Evolutionary conservation across 2,329 filamentous ascomycete species (phyloP), one percentile per base, ranked within the genome.

Genomic region (Calonectria naviculata): DNA sequence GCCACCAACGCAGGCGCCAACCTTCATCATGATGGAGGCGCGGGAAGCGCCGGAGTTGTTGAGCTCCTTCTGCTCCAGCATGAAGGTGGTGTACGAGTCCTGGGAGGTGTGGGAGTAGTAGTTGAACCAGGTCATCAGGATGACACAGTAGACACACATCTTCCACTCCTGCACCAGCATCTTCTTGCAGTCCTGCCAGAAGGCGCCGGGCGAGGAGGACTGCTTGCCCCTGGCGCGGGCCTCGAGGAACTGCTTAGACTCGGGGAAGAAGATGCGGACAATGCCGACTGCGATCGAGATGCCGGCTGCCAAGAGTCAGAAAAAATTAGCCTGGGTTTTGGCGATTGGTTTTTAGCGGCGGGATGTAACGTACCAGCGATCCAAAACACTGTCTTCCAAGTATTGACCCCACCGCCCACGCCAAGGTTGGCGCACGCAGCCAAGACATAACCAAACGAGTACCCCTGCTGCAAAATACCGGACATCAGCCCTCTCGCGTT

Each of bases 21-120:
- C 91, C 84, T 95, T 95, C 91, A 94, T 95, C 70, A 95, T 83
- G 75, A 95, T 95, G n/a, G 90, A 93, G 19, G 93, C 93, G n/a
- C 93, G 90, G 9, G 89, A 93, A 5, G 93, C 92, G 1, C 87
- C 87, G 1, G 85, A 79, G 77, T 94, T 92, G 66, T 87, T 78
- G 70, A 95, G 87, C 73, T 91, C 90, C 83, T 95, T 95, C 76
- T 94, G 88, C 5, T 88, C 88, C 44, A 92, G 86, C 92, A 95
- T 93, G 80, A 95, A 95, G 4, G 93, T 95, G 0, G 93, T 95
- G 84, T 95, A 95, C 60, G 89, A 93, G 84, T 96, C 94, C 81
- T 96, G 93, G 28, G 91, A 93, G 2, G 93, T 94, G 85, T 96
- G 94, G 62, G 92, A 93, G 84, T 94, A 95, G 81, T 87, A 91